Evolutionary conservation across 306 rosid species (phyloP).

Genomic region (Pachyrhizus erosus): DNA sequence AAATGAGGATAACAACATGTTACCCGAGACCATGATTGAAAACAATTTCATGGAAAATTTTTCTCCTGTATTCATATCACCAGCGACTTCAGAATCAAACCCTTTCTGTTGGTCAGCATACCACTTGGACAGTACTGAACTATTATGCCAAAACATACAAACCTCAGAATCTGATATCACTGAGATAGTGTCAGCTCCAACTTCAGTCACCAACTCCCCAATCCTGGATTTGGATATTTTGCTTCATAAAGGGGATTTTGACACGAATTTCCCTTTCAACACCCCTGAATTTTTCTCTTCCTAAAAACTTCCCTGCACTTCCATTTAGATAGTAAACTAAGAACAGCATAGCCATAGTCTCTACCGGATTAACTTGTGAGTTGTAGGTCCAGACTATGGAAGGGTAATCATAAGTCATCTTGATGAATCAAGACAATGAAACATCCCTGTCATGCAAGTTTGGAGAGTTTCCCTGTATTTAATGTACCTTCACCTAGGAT

Average conservation of each 20-base stretch:
- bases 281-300: conserved; percentile 48
- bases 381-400: conserved; percentile 24
- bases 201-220: conserved; percentile 76
- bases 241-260: conserved; percentile 52
- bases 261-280: conserved; percentile 52
- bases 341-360: not conserved
- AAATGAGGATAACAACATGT: conserved; percentile 44
- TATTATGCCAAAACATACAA: conserved; percentile 44
- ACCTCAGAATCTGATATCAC: conserved; percentile 66
- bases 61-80: conserved; percentile 47
- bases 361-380: not conserved
- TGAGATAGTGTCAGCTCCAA: conserved; percentile 66
- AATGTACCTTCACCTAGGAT: not conserved
- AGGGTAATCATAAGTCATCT: conserved; percentile 26
- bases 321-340: not conserved
- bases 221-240: conserved; percentile 56
- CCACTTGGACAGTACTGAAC: conserved; percentile 41
- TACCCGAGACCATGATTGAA: conserved; percentile 44
- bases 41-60: conserved; percentile 39
- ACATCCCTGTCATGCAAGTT: conserved; percentile 28
- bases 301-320: not conserved
- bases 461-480: conserved; percentile 32
- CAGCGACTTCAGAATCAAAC: conserved; percentile 63
- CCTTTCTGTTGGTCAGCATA: conserved; percentile 43
- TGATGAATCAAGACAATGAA: conserved; percentile 17